Percentiles rank a stretch among this genome's conserved stretches.
Evolutionary conservation across 164 flowering plant species (phyloP).

Genomic region (Liriodendron chinense): DNA sequence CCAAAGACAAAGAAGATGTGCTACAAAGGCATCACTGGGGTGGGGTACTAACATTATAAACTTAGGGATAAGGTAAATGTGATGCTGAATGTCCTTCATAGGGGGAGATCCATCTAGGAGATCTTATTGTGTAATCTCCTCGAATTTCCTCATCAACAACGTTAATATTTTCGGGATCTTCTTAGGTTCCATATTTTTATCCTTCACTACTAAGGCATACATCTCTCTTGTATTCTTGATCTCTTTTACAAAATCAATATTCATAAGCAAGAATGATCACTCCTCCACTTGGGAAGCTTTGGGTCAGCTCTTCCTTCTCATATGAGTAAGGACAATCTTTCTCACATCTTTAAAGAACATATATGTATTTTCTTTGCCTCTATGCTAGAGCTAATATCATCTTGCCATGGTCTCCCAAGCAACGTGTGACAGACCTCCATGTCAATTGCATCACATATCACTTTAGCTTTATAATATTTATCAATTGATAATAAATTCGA

Average conservation of each 20-base stretch:
- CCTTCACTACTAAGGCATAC: neutral
- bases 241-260: neutral
- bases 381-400: neutral
- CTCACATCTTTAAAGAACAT: neutral
- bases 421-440: slow-evolving; percentile 7
- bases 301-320: neutral
- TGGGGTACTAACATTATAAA: too few species aligned
- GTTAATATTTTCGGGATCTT: neutral
- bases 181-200: neutral
- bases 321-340: neutral
- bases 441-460: neutral
- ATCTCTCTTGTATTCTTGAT: neutral
- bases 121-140: neutral
- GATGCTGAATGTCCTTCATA: neutral
- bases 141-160: neutral
- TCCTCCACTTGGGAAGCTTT: neutral
- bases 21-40: too few species aligned
- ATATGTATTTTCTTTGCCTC: neutral
- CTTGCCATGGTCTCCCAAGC: slow-evolving; percentile 8
- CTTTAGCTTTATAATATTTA: neutral
- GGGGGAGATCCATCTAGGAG: neutral
- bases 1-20: too few species aligned
- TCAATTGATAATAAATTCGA: neutral
- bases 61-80: neutral
- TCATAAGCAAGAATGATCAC: neutral